Conservation (phyloP, 768 basidiomycete species). For the Suillus decipiens region DNA sequence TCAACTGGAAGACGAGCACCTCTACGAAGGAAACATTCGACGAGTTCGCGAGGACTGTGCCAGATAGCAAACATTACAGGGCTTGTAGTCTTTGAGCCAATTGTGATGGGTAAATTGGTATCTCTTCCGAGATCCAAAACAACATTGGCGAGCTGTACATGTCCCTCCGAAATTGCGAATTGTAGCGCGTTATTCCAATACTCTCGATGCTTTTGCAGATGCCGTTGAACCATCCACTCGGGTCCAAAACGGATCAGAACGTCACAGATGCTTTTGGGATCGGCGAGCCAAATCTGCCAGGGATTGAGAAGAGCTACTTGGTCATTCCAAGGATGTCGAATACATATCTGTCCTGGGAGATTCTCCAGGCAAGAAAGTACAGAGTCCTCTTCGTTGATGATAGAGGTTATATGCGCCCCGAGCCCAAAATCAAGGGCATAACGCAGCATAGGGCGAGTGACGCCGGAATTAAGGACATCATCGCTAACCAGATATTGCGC, state of each 20-base stretch:
- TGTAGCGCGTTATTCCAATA: neutral
- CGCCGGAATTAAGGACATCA: neutral
- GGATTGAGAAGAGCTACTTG: neutral
- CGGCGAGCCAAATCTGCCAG: constrained; percentile 3
- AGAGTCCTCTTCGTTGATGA: neutral
- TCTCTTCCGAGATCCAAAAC: neutral
- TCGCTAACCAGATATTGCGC: neutral
- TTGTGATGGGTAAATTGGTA: neutral
- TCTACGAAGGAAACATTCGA: neutral
- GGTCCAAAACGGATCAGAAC: neutral
- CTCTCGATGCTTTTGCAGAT: neutral
- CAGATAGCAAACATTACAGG: neutral
- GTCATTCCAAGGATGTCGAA: neutral
- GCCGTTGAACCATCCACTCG: neutral
- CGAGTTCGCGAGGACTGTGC: neutral
- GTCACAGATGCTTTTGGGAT: neutral
- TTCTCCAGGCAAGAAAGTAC: constrained; percentile 3
- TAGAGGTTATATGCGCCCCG: neutral
- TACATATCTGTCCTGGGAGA: neutral
- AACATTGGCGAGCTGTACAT: neutral
- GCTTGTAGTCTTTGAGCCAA: neutral
- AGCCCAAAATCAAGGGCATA: constrained; percentile 6
- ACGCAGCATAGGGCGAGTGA: constrained; percentile 1
- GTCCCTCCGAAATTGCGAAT: neutral
- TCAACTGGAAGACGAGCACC: neutral